phyloP scores from a whole-genome alignment of 2,329 filamentous ascomycete species.

The Paecilomyces niveus region DNA sequence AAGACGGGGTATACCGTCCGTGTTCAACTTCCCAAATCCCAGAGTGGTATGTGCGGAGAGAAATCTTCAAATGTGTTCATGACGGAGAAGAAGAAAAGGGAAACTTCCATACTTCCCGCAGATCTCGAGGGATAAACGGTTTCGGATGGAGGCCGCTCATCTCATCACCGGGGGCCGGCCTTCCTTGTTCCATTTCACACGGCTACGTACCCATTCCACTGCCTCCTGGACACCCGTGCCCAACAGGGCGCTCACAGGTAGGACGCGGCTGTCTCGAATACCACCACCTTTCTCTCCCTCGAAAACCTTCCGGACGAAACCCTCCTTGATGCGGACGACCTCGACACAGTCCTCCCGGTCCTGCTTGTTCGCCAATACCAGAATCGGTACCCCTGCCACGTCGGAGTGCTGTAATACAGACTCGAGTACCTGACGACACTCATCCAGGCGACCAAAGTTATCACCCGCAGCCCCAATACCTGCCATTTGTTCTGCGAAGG shows the following conservation, averaged over 20 bases:
- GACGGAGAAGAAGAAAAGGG: neutral
- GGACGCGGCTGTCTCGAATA: constrained; percentile 81
- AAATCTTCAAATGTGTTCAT: neutral
- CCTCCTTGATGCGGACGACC: constrained; percentile 95
- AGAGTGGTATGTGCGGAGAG: neutral
- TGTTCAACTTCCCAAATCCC: neutral
- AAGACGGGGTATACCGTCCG: neutral
- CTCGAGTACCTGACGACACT: constrained; percentile 84
- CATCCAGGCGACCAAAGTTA: constrained; percentile 58
- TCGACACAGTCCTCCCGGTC: constrained; percentile 96
- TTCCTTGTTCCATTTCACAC: constrained; percentile 96
- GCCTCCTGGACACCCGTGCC: constrained; percentile 81
- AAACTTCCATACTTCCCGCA: neutral
- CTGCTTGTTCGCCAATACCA: constrained; percentile 96
- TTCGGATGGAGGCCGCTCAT: constrained; percentile 38
- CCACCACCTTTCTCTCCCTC: constrained; percentile 83
- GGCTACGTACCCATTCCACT: constrained; percentile 89
- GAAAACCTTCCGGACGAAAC: constrained; percentile 88
- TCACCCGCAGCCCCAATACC: constrained; percentile 29
- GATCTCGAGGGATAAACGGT: neutral
- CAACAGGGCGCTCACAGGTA: constrained; percentile 84
- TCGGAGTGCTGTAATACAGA: constrained; percentile 81
- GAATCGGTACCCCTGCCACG: constrained; percentile 80
- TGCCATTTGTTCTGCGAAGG: constrained; percentile 27
- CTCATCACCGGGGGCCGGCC: constrained; percentile 86